These are phyloP conservation scores for Aspergillus baeticus DNA, from an alignment of 495 filamentous ascomycete species.

Conservation along the genomic window DNA sequence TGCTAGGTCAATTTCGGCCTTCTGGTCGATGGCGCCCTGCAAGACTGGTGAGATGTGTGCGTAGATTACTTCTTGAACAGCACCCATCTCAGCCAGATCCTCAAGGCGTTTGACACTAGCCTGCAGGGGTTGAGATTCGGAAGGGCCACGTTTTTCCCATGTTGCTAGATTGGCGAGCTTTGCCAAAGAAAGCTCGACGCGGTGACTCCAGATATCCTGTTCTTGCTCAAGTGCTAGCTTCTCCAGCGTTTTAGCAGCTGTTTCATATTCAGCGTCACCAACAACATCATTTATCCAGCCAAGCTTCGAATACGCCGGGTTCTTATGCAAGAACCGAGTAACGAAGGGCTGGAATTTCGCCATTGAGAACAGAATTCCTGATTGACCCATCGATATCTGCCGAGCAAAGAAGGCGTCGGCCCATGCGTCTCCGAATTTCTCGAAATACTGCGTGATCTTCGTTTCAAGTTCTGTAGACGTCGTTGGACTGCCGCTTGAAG, in stretches of 20 bases:
- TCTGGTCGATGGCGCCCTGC: slow-evolving; percentile 68
- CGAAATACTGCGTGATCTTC: slow-evolving; percentile 62
- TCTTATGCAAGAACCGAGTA: slow-evolving; percentile 71
- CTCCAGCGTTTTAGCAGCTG: slow-evolving; percentile 66
- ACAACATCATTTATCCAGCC: slow-evolving; percentile 92
- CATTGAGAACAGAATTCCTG: slow-evolving; percentile 63
- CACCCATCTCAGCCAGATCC: slow-evolving; percentile 60
- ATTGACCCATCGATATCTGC: slow-evolving; percentile 62
- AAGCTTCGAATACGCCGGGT: slow-evolving; percentile 69
- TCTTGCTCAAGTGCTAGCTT: slow-evolving; percentile 64
- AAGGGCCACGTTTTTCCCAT: slow-evolving; percentile 30
- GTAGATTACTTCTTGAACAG: slow-evolving; percentile 74
- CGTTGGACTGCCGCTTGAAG: slow-evolving; percentile 15
- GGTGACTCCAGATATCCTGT: slow-evolving; percentile 80
- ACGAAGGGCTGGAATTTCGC: slow-evolving; percentile 63
- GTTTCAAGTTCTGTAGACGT: slow-evolving; percentile 38
- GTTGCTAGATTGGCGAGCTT: slow-evolving; percentile 76
- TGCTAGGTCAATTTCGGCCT: slow-evolving; percentile 71
- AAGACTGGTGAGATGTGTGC: slow-evolving; percentile 56
- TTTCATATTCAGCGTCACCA: slow-evolving; percentile 66
- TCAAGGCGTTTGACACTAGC: slow-evolving; percentile 49
- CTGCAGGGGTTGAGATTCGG: slow-evolving; percentile 23
- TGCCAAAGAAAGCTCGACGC: slow-evolving; percentile 83
- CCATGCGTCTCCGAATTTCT: slow-evolving; percentile 71
- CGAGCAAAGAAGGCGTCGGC: slow-evolving; percentile 78